A percentile compares a stretch with the other conserved stretches of the same genome.
Evolutionary conservation across 2,329 filamentous ascomycete genomes (phyloP).

Genomic region (Sclerotinia borealis): DNA sequence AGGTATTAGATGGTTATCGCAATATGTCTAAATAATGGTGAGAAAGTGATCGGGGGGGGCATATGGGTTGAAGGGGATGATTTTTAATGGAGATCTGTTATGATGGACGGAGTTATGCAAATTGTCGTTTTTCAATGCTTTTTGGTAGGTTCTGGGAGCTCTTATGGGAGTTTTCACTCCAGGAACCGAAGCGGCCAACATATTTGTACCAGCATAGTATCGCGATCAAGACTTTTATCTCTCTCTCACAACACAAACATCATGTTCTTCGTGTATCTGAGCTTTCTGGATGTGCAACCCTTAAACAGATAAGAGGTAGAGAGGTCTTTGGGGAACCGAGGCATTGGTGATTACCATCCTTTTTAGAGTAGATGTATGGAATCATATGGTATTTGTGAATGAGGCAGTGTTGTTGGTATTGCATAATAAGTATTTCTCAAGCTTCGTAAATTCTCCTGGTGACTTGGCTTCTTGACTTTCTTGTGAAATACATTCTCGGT

Average conservation of each 20-base stretch:
- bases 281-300: background rate
- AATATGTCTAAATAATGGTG: slow-evolving; percentile 65
- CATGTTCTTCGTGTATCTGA: background rate
- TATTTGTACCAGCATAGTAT: slow-evolving; percentile 31
- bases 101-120: slow-evolving; percentile 32
- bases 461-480: no score
- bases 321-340: background rate
- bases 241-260: background rate
- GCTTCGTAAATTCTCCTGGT: background rate
- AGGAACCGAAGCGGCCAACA: slow-evolving; percentile 22
- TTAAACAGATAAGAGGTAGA: background rate
- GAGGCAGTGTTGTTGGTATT: background rate
- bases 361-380: no score
- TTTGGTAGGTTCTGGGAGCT: slow-evolving; percentile 19
- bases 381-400: background rate
- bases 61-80: slow-evolving; percentile 11
- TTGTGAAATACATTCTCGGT: background rate
- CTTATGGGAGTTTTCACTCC: slow-evolving; percentile 22
- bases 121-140: slow-evolving; percentile 29
- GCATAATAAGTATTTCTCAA: background rate
- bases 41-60: background rate
- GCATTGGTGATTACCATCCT: background rate
- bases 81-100: slow-evolving; percentile 25
- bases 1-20: slow-evolving; percentile 84
- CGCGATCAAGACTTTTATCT: slow-evolving; percentile 28